Evolutionary conservation across 208 protist species (phyloP), one percentile per base, ranked within the genome.

Genomic region (Phytomonas sp.): DNA sequence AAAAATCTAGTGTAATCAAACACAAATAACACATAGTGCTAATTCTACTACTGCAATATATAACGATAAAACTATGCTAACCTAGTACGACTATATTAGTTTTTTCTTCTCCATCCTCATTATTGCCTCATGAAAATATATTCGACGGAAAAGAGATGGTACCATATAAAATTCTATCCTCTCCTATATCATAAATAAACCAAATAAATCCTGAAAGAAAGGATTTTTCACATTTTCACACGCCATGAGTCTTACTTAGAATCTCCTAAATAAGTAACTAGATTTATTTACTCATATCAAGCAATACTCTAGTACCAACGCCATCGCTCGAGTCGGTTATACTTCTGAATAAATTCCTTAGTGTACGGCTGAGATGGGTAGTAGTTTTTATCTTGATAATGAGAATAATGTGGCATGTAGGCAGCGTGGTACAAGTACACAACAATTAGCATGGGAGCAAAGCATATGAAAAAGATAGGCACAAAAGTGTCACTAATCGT

Each of bases 271-370:
- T 49, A 49, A 19, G 14, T 16, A 19, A 42, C 61, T 52, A 16
- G 6, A 19, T 40, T 67, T 10, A 34, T 33, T 52, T 37, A 49
- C 40, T 12, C 19, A 19, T 49, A 49, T 49, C 40, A 49, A 49
- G 19, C 40, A 49, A 49, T 14, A 34, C 7, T 49, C 69, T 84
- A 96, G 72, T 96, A 96, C 88, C 88, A 94, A 36, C 91, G 79
- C 91, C 91, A 96, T 56, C 91, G 91, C 77, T 96, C 88, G 12
- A 96, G 75, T 33, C 91, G 87, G 69, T 93, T 83, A 77, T 96
- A 96, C 72, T 92, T 83, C 74, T 93, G 82, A 67, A 96, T 96
- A 77, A 96, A 96, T 76, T 96, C 88, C 78, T 96, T 96, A 64
- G 88, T 93, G 74, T 96, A 96, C 31, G 84, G 81, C 74, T 94